phyloP scores from a whole-genome alignment of 2,329 filamentous ascomycete genomes.

The Trichoderma guizhouense region DNA sequence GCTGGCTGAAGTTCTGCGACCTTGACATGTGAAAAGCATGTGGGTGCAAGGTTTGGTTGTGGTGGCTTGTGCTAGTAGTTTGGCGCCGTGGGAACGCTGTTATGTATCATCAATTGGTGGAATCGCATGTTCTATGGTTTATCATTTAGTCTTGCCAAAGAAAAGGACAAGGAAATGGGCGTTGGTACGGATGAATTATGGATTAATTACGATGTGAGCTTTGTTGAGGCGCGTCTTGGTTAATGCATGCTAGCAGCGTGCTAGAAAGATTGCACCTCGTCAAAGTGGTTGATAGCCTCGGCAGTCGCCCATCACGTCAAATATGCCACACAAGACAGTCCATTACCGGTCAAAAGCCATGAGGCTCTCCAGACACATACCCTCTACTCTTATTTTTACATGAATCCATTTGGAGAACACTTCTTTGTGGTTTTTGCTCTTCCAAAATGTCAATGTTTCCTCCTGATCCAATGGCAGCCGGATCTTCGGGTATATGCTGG shows the following conservation, averaged over 20 bases:
- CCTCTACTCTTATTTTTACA: background rate
- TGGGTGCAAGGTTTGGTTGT: background rate
- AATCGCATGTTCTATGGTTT: background rate
- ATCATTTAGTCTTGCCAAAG: background rate
- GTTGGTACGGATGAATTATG: background rate
- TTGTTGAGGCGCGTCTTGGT: background rate
- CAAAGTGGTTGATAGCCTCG: background rate
- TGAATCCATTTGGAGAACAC: background rate
- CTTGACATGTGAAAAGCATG: conserved; percentile 16
- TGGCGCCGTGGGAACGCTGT: background rate
- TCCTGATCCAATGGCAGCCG: background rate
- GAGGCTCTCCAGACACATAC: background rate
- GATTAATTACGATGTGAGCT: background rate
- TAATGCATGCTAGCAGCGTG: background rate
- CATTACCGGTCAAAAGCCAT: background rate
- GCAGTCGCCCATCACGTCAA: background rate
- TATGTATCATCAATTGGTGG: background rate
- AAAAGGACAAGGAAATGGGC: background rate
- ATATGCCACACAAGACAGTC: background rate
- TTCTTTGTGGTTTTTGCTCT: background rate
- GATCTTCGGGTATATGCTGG: conserved; percentile 8
- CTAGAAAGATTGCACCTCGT: background rate
- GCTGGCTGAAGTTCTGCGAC: background rate
- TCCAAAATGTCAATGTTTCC: background rate
- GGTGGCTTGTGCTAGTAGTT: background rate